phyloP scores from a whole-genome alignment of 2,329 filamentous ascomycete genomes.

The Colletotrichum cereale region DNA sequence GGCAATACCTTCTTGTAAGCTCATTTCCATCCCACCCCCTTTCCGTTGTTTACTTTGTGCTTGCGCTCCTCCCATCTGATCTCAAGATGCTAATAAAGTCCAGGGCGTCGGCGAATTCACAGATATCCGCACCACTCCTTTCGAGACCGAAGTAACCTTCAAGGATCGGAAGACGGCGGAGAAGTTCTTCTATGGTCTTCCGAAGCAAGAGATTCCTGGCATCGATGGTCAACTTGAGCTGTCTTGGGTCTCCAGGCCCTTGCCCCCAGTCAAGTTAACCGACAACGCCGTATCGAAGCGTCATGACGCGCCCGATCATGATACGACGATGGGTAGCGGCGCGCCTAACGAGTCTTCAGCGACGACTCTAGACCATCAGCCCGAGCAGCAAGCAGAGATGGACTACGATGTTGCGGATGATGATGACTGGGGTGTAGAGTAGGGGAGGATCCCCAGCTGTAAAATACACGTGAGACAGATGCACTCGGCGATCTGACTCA shows the following conservation, averaged over 20 bases:
- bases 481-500: background rate
- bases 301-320: slow-evolving; percentile 35
- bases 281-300: slow-evolving; percentile 11
- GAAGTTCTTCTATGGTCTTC: slow-evolving; percentile 72
- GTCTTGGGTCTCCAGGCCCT: slow-evolving; percentile 66
- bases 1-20: slow-evolving; percentile 78
- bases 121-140: slow-evolving; percentile 63
- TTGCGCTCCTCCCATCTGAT: background rate
- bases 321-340: slow-evolving; percentile 34
- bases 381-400: slow-evolving; percentile 57
- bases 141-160: slow-evolving; percentile 69
- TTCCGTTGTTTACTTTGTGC: no score
- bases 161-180: slow-evolving; percentile 79
- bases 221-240: slow-evolving; percentile 74
- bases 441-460: background rate
- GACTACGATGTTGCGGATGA: slow-evolving; percentile 68
- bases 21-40: no score
- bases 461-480: background rate
- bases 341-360: slow-evolving; percentile 38
- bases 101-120: slow-evolving; percentile 74
- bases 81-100: background rate
- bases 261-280: slow-evolving; percentile 43
- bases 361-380: slow-evolving; percentile 43
- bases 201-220: slow-evolving; percentile 70
- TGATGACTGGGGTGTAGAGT: slow-evolving; percentile 56